These are phyloP conservation scores for Sequoia sempervirens DNA, from an alignment of 75 land plant genomes.

Conservation along the genomic window DNA sequence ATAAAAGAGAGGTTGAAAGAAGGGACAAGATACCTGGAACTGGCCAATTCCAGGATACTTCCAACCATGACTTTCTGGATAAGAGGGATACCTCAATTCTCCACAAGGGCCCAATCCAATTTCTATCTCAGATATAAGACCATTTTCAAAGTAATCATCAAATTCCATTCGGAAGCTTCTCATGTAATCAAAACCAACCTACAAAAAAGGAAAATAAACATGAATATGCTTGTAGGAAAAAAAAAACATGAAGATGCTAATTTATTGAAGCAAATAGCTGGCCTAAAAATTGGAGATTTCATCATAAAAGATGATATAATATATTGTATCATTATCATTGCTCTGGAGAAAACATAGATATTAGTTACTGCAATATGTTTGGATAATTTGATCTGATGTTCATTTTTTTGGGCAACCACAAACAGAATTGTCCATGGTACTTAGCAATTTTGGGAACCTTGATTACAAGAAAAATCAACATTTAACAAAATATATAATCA, in stretches of 20 bases:
- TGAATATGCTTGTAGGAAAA: too few species aligned
- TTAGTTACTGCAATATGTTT: background rate
- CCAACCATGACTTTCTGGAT: conserved; percentile 93
- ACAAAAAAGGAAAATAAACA: conserved; percentile 8
- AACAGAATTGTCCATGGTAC: background rate
- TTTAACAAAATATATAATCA: background rate
- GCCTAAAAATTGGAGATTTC: background rate
- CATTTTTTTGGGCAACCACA: background rate
- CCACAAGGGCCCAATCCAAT: conserved; percentile 97
- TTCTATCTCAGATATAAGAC: conserved; percentile 71
- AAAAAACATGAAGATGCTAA: background rate
- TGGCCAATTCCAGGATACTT: conserved; percentile 95
- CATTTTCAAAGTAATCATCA: conserved; percentile 76
- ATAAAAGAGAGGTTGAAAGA: background rate
- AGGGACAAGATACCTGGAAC: conserved; percentile 67
- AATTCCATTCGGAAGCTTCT: conserved; percentile 91
- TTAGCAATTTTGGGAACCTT: background rate
- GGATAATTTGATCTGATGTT: background rate
- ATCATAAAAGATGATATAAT: background rate
- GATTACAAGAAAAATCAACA: background rate
- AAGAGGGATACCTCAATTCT: conserved; percentile 94
- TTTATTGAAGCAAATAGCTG: background rate
- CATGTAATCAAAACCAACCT: conserved; percentile 98
- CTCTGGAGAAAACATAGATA: background rate
- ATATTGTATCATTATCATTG: background rate